Base-by-base conservation (phyloP, 805 yeast genomes). In the Dipodascopsis uninucleata region DNA sequence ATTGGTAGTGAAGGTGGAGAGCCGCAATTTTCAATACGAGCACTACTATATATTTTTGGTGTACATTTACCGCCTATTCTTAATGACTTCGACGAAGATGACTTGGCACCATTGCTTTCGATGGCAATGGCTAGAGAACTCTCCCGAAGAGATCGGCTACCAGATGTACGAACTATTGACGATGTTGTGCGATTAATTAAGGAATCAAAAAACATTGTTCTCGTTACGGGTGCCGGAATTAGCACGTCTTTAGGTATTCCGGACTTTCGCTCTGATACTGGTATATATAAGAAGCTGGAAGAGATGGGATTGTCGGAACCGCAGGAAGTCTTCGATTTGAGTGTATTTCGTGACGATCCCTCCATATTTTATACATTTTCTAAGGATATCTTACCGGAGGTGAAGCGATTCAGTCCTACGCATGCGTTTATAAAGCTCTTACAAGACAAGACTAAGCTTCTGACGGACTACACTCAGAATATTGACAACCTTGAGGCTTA, bases 191-290 rank as follows among this genome's bases (percentile, higher is more conserved):
- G 67, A 1, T 74, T 75, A 28, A 69, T 89, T 18, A 53, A 68
- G n/a, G 67, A 66, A 5, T 77, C 93, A 0, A 60, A 71, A 10
- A 81, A 77, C 31, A 72, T 88, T 8, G 58, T 89, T 47, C 88
- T 88, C 0, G 62, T 88, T 18, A 85, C 96, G 0, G 97, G 97
- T 12, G 97, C 97, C 0, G 97, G 97, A 20, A 86, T 88, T 43
- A 84, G 94, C 28, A 87, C 96, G 2, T 78, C 87, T 1, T 66
- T 87, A 42, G 96, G 96, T 5, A 88, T 87, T 43, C 96, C 96
- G 0, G 96, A 87, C 66, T 87, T 88, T 66, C 74, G 97, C 61
- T 86, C 96, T 0, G 79, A 85, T n/a, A 73, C 81, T 53, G 97
- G 97, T 38, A 75, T 88, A 43, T 88, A 88, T 64, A 72, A 85